A percentile compares a stretch with the other conserved stretches of the same genome.
Conservation (phyloP, 768 basidiomycete species). For the Hygrophorus pudorinus region DNA sequence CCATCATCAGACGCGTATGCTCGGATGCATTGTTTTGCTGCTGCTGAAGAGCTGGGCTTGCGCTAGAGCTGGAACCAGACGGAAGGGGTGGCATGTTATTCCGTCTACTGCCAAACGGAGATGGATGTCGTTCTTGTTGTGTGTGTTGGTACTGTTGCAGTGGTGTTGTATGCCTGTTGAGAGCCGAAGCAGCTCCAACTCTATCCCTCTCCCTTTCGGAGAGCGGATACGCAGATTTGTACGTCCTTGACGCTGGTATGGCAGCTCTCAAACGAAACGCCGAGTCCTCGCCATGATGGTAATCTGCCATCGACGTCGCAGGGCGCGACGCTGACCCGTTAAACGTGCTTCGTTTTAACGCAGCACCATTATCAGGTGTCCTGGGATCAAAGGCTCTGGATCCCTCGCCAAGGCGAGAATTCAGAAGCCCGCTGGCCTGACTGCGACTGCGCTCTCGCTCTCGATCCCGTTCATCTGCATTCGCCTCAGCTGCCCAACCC, state of each 20-base stretch:
- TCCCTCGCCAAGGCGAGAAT: background rate
- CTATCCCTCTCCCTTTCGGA: conserved; percentile 10
- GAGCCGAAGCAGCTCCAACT: conserved; percentile 15
- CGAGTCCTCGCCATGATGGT: conserved; percentile 18
- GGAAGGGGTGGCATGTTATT: conserved; percentile 13
- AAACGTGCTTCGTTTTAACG: conserved; percentile 2
- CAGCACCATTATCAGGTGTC: conserved; percentile 1
- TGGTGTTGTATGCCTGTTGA: conserved; percentile 14
- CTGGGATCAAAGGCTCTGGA: background rate
- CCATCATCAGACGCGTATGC: conserved; percentile 61
- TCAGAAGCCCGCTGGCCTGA: conserved; percentile 7
- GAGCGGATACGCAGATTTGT: conserved; percentile 23
- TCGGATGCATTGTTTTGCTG: conserved; percentile 28
- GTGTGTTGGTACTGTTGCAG: background rate
- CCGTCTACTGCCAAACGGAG: conserved; percentile 19
- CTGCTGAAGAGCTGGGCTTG: conserved; percentile 10
- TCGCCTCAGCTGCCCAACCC: conserved; percentile 10
- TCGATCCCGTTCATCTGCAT: background rate
- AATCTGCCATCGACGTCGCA: conserved; percentile 47
- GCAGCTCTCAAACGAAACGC: conserved; percentile 22
- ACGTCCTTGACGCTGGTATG: conserved; percentile 27
- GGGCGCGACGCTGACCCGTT: conserved; percentile 24
- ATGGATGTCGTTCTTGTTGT: conserved; percentile 12
- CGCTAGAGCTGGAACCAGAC: too few species aligned
- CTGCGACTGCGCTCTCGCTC: conserved; percentile 15